Percentiles rank a stretch among this genome's conserved stretches.
phyloP scores from a whole-genome alignment of 2,329 filamentous ascomycete genomes.

The Ramichloridium luteum region DNA sequence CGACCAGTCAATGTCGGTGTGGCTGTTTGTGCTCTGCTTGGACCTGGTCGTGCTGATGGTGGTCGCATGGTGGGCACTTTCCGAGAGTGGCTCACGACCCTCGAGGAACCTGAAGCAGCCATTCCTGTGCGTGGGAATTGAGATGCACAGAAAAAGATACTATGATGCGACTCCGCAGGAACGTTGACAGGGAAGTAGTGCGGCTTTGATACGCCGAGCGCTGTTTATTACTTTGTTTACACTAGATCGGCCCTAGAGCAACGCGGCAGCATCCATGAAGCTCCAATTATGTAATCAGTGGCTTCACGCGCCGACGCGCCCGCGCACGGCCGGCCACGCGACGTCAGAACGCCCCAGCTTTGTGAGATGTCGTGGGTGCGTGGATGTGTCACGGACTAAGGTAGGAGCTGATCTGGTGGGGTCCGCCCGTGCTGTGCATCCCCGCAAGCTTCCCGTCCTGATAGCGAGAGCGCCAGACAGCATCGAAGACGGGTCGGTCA shows the following conservation, averaged over 20 bases:
- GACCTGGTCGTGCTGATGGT: slow-evolving; percentile 33
- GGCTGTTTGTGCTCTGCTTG: slow-evolving; percentile 34
- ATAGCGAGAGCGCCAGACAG: too few relatives aligned
- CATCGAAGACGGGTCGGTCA: too few relatives aligned
- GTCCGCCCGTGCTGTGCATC: too few relatives aligned
- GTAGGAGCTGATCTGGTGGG: too few relatives aligned
- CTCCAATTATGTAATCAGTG: not conserved
- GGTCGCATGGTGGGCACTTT: slow-evolving; percentile 37
- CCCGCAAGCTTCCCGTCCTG: too few relatives aligned
- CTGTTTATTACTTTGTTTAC: slow-evolving; percentile 1
- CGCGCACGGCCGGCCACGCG: too few relatives aligned
- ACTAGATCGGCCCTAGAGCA: slow-evolving; percentile 1
- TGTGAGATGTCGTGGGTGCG: too few relatives aligned
- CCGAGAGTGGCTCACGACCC: slow-evolving; percentile 10
- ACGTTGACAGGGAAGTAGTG: slow-evolving; percentile 1
- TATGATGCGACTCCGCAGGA: too few relatives aligned
- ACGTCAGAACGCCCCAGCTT: too few relatives aligned
- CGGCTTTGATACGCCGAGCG: too few relatives aligned
- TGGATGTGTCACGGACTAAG: too few relatives aligned
- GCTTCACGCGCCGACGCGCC: too few relatives aligned
- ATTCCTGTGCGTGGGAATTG: not conserved
- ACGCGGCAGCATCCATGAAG: not conserved
- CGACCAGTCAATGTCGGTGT: slow-evolving; percentile 38
- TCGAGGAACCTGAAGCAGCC: not conserved
- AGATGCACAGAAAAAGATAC: slow-evolving; percentile 1